Evolutionary conservation across 441 rosid species (phyloP).

Genomic region (Codiaeum variegatum): DNA sequence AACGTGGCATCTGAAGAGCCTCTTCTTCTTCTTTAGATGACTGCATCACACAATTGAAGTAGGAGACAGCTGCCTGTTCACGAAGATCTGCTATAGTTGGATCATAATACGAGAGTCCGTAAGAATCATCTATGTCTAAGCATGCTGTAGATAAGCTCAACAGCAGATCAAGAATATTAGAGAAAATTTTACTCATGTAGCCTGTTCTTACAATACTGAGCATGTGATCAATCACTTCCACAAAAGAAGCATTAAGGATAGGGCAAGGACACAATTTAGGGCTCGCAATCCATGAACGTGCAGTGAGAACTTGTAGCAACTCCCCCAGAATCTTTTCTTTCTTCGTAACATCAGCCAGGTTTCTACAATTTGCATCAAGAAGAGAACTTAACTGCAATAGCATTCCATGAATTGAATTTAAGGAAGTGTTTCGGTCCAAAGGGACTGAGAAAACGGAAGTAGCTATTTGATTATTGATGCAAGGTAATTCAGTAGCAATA

Average conservation of each 20-base stretch:
- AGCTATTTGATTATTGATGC: slow-evolving; percentile 23
- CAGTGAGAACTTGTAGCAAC: slow-evolving; percentile 49
- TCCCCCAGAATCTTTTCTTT: slow-evolving; percentile 75
- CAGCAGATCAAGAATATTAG: slow-evolving; percentile 45
- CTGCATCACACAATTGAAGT: slow-evolving; percentile 73
- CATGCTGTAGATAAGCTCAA: slow-evolving; percentile 63
- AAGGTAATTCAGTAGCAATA: slow-evolving; percentile 73
- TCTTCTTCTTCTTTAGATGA: slow-evolving; percentile 49
- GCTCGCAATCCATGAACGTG: slow-evolving; percentile 70
- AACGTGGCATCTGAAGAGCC: slow-evolving; percentile 35
- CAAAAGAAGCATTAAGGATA: slow-evolving; percentile 64
- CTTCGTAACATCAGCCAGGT: slow-evolving; percentile 65
- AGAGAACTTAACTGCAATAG: slow-evolving; percentile 80
- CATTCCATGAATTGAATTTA: slow-evolving; percentile 78
- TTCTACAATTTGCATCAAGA: slow-evolving; percentile 76
- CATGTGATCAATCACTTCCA: slow-evolving; percentile 77
- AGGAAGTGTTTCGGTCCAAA: slow-evolving; percentile 30
- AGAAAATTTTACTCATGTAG: slow-evolving; percentile 35
- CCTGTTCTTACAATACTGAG: slow-evolving; percentile 58
- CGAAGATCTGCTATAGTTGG: slow-evolving; percentile 78
- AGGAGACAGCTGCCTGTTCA: slow-evolving; percentile 74
- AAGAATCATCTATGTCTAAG: slow-evolving; percentile 59
- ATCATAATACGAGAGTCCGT: slow-evolving; percentile 60
- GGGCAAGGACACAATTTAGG: slow-evolving; percentile 77
- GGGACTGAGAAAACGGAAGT: slow-evolving; percentile 18